phyloP scores from a whole-genome alignment of 2,329 filamentous ascomycete species.

The Zelopaecilomyces penicillatus region DNA sequence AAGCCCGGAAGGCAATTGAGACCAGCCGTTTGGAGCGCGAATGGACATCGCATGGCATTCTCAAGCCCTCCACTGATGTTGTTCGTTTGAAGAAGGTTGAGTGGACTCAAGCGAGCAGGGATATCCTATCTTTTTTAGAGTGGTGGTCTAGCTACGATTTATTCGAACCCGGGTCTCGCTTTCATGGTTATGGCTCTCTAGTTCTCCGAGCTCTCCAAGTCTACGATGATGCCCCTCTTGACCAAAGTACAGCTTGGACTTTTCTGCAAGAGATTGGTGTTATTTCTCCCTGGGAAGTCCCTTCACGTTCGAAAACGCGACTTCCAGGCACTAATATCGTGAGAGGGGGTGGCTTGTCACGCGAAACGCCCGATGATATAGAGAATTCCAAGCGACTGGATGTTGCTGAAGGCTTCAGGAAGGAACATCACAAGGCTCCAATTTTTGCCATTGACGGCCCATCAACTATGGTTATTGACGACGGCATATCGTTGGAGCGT shows the following conservation, averaged over 20 bases:
- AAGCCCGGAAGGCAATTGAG: conserved; percentile 43
- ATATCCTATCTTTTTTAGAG: conserved; percentile 61
- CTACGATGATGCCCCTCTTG: conserved; percentile 41
- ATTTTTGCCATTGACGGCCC: conserved; percentile 68
- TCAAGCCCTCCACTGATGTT: conserved; percentile 20
- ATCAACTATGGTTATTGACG: conserved; percentile 64
- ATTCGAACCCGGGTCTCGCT: conserved; percentile 42
- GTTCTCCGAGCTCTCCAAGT: conserved; percentile 54
- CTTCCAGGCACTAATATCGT: conserved; percentile 41
- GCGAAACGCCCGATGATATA: conserved; percentile 22
- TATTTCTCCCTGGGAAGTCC: conserved; percentile 62
- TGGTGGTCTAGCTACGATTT: conserved; percentile 53
- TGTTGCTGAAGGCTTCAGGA: conserved; percentile 41
- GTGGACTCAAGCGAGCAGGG: conserved; percentile 26
- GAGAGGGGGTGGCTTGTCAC: conserved; percentile 33
- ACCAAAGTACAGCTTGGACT: conserved; percentile 44
- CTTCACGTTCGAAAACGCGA: conserved; percentile 50
- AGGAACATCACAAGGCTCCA: conserved; percentile 47
- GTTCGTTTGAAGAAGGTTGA: conserved; percentile 12
- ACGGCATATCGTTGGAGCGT: conserved; percentile 64
- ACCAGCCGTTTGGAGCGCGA: conserved; percentile 39
- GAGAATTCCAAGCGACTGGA: conserved; percentile 33
- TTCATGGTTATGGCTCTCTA: conserved; percentile 54
- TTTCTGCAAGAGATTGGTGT: conserved; percentile 72
- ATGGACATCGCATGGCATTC: conserved; percentile 43